These are phyloP conservation scores for Gypsophila paniculata DNA, from an alignment of 179 eudicot species.

Conservation along the genomic window DNA sequence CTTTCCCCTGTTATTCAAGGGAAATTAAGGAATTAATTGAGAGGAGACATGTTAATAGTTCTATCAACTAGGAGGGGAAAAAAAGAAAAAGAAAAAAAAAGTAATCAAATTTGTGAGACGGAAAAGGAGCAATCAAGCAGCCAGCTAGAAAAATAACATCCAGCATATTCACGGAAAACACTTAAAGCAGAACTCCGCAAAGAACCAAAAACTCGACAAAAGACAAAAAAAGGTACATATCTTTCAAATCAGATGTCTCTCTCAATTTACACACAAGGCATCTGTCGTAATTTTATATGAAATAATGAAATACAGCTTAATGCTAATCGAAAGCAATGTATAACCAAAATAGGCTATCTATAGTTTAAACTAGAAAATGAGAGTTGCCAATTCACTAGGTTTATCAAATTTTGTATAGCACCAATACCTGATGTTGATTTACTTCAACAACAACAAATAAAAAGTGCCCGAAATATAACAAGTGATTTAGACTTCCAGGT, in stretches of 20 bases:
- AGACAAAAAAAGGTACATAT: not conserved
- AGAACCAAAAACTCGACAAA: not conserved
- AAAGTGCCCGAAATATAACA: not conserved
- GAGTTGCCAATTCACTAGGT: not conserved
- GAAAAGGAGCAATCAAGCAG: not conserved
- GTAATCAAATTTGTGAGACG: not conserved
- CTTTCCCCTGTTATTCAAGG: slow-evolving; percentile 58
- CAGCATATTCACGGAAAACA: not conserved
- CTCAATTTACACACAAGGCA: slow-evolving; percentile 7
- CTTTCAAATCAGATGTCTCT: slow-evolving; percentile 4
- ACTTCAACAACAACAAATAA: not conserved
- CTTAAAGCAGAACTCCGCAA: slow-evolving; percentile 6
- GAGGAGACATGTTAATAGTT: not conserved
- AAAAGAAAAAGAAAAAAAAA: not conserved
- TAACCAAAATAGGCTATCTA: not conserved
- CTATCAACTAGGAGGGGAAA: too few species aligned
- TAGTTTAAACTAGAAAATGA: not conserved
- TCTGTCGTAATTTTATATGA: not conserved
- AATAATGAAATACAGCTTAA: not conserved
- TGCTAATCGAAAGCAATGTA: not conserved
- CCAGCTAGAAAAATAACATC: slow-evolving; percentile 4
- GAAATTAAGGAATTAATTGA: slow-evolving; percentile 1
- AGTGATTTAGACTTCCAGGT: not conserved
- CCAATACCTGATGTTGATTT: not conserved
- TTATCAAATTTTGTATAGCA: not conserved